Evolutionary conservation across 2,329 filamentous ascomycete species (phyloP).

Genomic region (Monilinia fructigena): DNA sequence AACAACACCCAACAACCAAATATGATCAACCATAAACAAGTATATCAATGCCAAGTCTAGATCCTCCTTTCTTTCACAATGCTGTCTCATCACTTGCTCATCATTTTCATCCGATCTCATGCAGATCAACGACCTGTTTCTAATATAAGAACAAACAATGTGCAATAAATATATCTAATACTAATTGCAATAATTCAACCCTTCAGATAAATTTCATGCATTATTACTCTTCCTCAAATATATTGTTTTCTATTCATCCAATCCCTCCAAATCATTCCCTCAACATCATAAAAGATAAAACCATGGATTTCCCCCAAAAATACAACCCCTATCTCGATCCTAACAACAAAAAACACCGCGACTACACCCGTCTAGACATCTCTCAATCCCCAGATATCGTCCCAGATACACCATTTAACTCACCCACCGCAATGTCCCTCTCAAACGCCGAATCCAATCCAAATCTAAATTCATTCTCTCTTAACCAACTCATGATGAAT

Average conservation of each 20-base stretch:
- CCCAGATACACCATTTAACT: slow-evolving; percentile 22
- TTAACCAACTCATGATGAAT: slow-evolving; percentile 21
- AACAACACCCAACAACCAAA: slow-evolving; percentile 1
- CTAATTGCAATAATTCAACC: neutral
- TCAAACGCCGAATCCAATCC: neutral
- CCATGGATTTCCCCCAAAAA: slow-evolving; percentile 16
- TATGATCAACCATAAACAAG: slow-evolving; percentile 1
- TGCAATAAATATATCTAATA: slow-evolving; percentile 2
- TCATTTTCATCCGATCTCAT: slow-evolving; percentile 5
- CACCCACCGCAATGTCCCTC: slow-evolving; percentile 14
- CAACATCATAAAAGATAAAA: neutral
- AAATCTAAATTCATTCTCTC: slow-evolving; percentile 4
- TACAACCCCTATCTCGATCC: slow-evolving; percentile 18
- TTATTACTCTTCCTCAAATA: neutral
- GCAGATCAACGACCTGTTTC: neutral
- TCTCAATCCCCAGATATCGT: slow-evolving; percentile 15
- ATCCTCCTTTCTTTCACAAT: slow-evolving; percentile 3
- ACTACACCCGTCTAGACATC: slow-evolving; percentile 15
- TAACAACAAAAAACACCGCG: slow-evolving; percentile 12
- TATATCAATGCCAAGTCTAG: slow-evolving; percentile 8
- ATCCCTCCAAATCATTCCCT: neutral
- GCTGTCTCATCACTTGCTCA: slow-evolving; percentile 5
- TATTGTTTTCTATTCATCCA: neutral
- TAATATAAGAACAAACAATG: slow-evolving; percentile 3
- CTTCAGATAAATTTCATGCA: neutral